Evolutionary conservation across 2,329 filamentous ascomycete species (phyloP).

Genomic region (Cytospora leucostoma): DNA sequence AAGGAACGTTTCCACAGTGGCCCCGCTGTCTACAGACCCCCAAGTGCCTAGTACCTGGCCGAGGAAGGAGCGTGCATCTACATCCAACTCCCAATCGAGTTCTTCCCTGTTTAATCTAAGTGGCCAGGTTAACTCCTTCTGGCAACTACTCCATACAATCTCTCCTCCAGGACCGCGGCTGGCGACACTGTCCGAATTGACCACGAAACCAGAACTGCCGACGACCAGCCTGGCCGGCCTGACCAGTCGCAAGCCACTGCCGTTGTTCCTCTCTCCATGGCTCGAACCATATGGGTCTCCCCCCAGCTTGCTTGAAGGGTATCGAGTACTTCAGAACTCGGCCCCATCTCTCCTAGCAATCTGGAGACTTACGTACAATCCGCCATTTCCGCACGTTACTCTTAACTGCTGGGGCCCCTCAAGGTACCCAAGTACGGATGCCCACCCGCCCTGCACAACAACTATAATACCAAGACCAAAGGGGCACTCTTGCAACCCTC

Average conservation of each 20-base stretch:
- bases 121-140: conserved; percentile 19
- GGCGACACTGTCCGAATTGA: not conserved
- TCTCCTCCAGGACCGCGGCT: conserved; percentile 12
- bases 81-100: conserved; percentile 2
- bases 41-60: not conserved
- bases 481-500: conserved; percentile 15
- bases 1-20: conserved; percentile 16
- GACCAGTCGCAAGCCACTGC: conserved; percentile 9
- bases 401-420: not conserved
- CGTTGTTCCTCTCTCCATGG: conserved; percentile 8
- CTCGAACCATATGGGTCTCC: conserved; percentile 4
- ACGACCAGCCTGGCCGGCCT: conserved; percentile 12
- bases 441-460: conserved; percentile 6
- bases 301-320: not conserved
- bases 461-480: not conserved
- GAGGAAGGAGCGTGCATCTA: conserved; percentile 4
- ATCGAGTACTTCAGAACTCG: conserved; percentile 7
- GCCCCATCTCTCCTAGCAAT: conserved; percentile 9
- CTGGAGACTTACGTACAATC: conserved; percentile 14
- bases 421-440: conserved; percentile 10
- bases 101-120: conserved; percentile 11
- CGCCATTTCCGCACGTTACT: conserved; percentile 10
- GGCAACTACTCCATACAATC: conserved; percentile 4
- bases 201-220: conserved; percentile 1
- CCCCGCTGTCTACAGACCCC: conserved; percentile 24